Evolutionary conservation across 192 early-diverging fungal genomes (phyloP).

Genomic region (Lobosporangium transversale): DNA sequence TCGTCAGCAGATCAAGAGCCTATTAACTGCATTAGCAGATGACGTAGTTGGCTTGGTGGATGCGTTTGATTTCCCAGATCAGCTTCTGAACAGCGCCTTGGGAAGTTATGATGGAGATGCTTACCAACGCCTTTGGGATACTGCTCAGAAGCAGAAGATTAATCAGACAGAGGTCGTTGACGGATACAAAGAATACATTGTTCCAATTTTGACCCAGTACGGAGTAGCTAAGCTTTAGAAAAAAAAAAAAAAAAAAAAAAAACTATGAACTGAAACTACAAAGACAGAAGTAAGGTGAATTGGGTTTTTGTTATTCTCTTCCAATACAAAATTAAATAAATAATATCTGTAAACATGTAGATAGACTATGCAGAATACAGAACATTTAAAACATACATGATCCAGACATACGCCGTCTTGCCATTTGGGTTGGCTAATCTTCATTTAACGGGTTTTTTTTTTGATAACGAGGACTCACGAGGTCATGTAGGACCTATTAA

Average conservation of each 20-base stretch:
- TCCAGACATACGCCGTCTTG: background rate
- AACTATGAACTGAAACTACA: background rate
- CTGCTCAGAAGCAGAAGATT: constrained; percentile 71
- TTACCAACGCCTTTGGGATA: constrained; percentile 73
- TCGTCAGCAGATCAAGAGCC: constrained; percentile 55
- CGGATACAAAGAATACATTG: constrained; percentile 59
- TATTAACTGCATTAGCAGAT: constrained; percentile 64
- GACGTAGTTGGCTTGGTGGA: constrained; percentile 82
- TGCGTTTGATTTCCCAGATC: constrained; percentile 75
- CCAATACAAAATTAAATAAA: background rate
- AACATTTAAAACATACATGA: background rate
- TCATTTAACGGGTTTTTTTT: background rate
- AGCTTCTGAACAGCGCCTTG: constrained; percentile 73
- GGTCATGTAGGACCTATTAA: background rate
- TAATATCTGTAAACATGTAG: background rate
- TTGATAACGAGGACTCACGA: background rate
- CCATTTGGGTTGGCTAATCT: background rate
- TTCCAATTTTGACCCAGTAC: constrained; percentile 40
- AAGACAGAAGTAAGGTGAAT: too few species aligned
- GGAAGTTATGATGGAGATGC: constrained; percentile 75
- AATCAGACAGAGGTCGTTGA: constrained; percentile 64
- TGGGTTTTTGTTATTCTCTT: too few species aligned
- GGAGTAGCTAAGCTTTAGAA: constrained; percentile 34
- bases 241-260: background rate
- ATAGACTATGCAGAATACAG: background rate